A percentile compares a stretch with the other conserved stretches of the same genome.
phyloP scores from a whole-genome alignment of 2,329 filamentous ascomycete genomes.

The Botryotinia narcissicola region DNA sequence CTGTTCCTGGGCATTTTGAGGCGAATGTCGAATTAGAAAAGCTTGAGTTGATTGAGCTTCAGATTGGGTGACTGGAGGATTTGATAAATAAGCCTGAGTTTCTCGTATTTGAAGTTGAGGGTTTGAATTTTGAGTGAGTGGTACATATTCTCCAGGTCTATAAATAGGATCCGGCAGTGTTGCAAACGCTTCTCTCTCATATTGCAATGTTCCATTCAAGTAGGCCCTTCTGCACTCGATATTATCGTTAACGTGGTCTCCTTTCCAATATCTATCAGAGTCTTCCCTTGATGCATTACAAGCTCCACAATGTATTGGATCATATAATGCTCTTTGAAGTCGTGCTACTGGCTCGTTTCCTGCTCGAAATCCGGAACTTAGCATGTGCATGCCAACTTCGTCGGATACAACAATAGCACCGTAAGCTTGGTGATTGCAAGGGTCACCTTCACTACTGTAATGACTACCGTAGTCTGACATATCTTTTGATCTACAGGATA shows the following conservation, averaged over 20 bases:
- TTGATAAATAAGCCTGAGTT: background rate
- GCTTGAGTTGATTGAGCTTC: background rate
- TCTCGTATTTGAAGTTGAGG: background rate
- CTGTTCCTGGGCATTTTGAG: background rate
- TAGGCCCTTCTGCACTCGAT: background rate
- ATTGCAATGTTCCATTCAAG: accelerated
- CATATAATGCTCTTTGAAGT: background rate
- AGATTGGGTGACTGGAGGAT: background rate
- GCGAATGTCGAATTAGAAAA: background rate
- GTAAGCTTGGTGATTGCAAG: background rate
- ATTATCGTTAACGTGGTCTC: background rate
- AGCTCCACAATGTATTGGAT: background rate
- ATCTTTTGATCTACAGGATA: background rate
- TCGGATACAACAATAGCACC: background rate
- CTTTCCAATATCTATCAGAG: background rate
- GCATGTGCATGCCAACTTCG: background rate
- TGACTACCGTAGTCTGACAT: background rate
- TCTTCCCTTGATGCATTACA: background rate
- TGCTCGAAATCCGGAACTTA: background rate
- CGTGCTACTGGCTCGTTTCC: background rate
- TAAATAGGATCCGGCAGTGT: background rate
- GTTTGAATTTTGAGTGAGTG: background rate
- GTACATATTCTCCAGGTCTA: background rate
- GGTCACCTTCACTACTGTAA: background rate
- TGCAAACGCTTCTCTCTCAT: background rate